A percentile compares a stretch with the other conserved stretches of the same genome.
phyloP scores from a whole-genome alignment of 2,329 filamentous ascomycete species.

The Aschersonia sp. region DNA sequence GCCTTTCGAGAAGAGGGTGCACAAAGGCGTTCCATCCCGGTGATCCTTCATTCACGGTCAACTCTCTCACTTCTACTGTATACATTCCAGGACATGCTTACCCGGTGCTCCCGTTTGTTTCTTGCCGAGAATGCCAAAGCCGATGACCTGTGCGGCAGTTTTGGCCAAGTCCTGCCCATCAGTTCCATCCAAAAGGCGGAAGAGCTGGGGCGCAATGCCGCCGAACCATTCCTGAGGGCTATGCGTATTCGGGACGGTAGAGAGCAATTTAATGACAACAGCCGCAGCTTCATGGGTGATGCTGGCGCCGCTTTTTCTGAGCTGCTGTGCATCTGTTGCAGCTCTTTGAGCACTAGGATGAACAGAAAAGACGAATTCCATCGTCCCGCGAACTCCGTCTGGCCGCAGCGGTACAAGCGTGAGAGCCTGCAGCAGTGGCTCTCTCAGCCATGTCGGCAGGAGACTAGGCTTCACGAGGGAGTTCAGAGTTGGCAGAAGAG shows the following conservation, averaged over 20 bases:
- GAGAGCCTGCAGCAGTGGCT: constrained; percentile 39
- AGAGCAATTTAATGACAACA: constrained; percentile 46
- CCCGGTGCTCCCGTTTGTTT: constrained; percentile 50
- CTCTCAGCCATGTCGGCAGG: constrained; percentile 44
- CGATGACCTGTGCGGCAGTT: constrained; percentile 22
- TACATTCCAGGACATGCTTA: constrained; percentile 4
- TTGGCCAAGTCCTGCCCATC: constrained; percentile 19
- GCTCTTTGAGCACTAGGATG: constrained; percentile 38
- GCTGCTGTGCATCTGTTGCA: constrained; percentile 22
- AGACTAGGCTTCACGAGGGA: constrained; percentile 46
- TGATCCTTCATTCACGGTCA: constrained; percentile 20
- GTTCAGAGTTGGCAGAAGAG: constrained; percentile 46
- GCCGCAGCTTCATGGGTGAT: constrained; percentile 56
- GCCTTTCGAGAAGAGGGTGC: constrained; percentile 35
- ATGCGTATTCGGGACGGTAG: constrained; percentile 40
- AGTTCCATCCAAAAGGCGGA: constrained; percentile 43
- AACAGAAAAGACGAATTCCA: constrained; percentile 58
- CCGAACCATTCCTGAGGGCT: constrained; percentile 43
- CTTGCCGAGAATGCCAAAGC: constrained; percentile 49
- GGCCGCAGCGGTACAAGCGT: constrained; percentile 45
- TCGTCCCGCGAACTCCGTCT: constrained; percentile 49
- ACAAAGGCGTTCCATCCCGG: constrained; percentile 50
- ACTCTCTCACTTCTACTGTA: too few species aligned
- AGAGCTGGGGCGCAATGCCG: constrained; percentile 44
- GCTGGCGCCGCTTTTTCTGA: constrained; percentile 42